These are phyloP conservation scores for Irineochytrium annulatum DNA, from an alignment of 192 early-diverging fungal genomes.

Conservation along the genomic window DNA sequence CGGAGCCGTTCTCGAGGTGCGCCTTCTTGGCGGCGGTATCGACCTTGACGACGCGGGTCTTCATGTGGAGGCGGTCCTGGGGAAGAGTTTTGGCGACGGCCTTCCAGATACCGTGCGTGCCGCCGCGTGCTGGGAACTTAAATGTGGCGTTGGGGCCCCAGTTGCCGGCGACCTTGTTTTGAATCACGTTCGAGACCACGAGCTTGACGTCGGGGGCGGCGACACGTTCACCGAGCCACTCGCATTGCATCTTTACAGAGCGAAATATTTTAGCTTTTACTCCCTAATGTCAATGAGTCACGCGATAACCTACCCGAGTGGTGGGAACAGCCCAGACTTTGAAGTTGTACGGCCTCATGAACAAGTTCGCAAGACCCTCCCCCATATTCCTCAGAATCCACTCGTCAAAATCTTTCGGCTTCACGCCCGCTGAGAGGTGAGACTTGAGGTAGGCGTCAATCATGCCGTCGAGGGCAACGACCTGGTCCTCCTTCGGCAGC, in stretches of 20 bases:
- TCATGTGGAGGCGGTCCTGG: conserved; percentile 7
- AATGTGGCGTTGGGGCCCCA: conserved; percentile 36
- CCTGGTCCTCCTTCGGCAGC: conserved; percentile 32
- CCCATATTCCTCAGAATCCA: conserved; percentile 37
- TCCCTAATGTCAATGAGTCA: neutral
- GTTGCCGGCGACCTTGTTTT: conserved; percentile 25
- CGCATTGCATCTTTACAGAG: conserved; percentile 18
- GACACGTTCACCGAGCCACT: conserved; percentile 38
- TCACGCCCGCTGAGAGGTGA: neutral
- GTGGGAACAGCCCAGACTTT: conserved; percentile 36
- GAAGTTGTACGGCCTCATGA: conserved; percentile 39
- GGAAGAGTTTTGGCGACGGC: conserved; percentile 29
- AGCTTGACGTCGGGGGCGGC: conserved; percentile 30
- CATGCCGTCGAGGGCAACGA: conserved; percentile 25
- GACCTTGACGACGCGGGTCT: conserved; percentile 19
- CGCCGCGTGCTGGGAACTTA: conserved; percentile 30
- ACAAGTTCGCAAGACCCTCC: conserved; percentile 31
- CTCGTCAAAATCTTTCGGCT: conserved; percentile 36
- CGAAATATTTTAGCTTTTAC: neutral
- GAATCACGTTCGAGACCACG: conserved; percentile 20
- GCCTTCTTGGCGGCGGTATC: conserved; percentile 16
- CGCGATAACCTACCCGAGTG: conserved; percentile 12
- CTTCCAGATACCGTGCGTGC: conserved; percentile 36
- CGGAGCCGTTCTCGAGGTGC: conserved; percentile 16
- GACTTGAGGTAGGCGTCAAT: conserved; percentile 23